These are phyloP conservation scores for Fusarium nanum DNA, from an alignment of 2,329 filamentous ascomycete species.

Conservation along the genomic window DNA sequence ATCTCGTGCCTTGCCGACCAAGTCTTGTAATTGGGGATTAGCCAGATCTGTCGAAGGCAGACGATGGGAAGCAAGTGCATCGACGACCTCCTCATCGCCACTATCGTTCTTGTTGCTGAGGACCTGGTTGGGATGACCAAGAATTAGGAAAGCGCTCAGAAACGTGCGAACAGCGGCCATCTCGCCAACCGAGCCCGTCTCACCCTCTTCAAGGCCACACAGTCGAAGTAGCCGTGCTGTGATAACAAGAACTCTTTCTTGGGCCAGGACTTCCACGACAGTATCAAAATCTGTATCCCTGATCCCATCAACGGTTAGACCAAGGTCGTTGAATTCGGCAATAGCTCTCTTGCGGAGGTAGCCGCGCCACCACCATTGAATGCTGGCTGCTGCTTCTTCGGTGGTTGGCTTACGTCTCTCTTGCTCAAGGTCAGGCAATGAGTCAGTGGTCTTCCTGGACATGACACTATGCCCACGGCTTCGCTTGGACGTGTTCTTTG, in stretches of 20 bases:
- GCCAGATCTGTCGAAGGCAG: slow-evolving; percentile 60
- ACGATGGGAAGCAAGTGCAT: slow-evolving; percentile 46
- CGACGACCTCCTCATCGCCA: slow-evolving; percentile 65
- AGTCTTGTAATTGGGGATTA: slow-evolving; percentile 74
- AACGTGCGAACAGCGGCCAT: slow-evolving; percentile 81
- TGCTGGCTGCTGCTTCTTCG: slow-evolving; percentile 71
- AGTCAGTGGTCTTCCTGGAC: slow-evolving; percentile 62
- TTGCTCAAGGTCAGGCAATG: slow-evolving; percentile 63
- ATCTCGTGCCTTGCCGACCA: slow-evolving; percentile 82
- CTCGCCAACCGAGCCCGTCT: slow-evolving; percentile 70
- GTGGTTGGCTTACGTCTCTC: slow-evolving; percentile 61
- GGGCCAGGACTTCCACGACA: slow-evolving; percentile 75
- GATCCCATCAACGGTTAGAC: slow-evolving; percentile 77
- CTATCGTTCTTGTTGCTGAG: slow-evolving; percentile 78
- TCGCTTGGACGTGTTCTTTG: slow-evolving; percentile 64
- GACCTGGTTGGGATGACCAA: slow-evolving; percentile 82
- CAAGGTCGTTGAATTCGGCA: slow-evolving; percentile 73
- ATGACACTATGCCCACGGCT: slow-evolving; percentile 65
- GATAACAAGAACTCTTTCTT: slow-evolving; percentile 72
- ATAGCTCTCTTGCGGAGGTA: slow-evolving; percentile 68
- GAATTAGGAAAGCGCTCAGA: slow-evolving; percentile 81
- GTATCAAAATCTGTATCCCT: slow-evolving; percentile 78
- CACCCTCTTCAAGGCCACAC: slow-evolving; percentile 76
- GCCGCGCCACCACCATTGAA: slow-evolving; percentile 78
- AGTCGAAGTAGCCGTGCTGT: slow-evolving; percentile 76